phyloP scores from a whole-genome alignment of 805 yeast genomes.

The Barnettozyma sucrosica region DNA sequence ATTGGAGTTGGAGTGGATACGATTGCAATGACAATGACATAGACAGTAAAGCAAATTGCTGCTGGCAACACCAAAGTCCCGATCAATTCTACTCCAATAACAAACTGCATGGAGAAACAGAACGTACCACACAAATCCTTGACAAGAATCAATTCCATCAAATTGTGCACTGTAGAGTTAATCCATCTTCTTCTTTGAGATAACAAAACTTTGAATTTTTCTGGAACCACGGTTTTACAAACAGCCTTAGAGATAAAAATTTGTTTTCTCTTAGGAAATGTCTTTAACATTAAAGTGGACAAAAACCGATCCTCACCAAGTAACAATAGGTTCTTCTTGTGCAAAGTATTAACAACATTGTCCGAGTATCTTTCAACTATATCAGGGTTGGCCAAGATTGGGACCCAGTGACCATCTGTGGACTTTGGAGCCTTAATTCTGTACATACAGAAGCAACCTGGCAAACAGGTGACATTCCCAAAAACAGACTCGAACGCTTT shows the following conservation, averaged over 20 bases:
- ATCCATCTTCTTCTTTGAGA: constrained; percentile 98
- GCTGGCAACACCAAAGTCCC: constrained; percentile 89
- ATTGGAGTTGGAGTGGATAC: constrained; percentile 71
- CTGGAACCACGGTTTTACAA: constrained; percentile 89
- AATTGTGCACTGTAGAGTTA: constrained; percentile 88
- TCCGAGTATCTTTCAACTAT: constrained; percentile 89
- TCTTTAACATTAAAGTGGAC: constrained; percentile 77
- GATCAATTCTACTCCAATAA: constrained; percentile 72
- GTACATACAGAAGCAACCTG: constrained; percentile 92
- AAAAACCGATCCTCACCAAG: constrained; percentile 89
- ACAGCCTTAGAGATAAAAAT: constrained; percentile 86
- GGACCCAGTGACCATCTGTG: constrained; percentile 79
- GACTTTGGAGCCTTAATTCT: constrained; percentile 89
- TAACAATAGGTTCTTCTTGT: constrained; percentile 75
- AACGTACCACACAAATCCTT: constrained; percentile 90
- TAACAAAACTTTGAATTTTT: constrained; percentile 65
- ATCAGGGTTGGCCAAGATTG: constrained; percentile 87
- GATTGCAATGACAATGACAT: constrained; percentile 68
- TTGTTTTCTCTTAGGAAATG: constrained; percentile 87
- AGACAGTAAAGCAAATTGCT: constrained; percentile 76
- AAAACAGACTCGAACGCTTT: constrained; percentile 94
- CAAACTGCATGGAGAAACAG: constrained; percentile 93
- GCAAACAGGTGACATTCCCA: constrained; percentile 92
- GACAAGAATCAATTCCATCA: constrained; percentile 80
- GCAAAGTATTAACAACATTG: constrained; percentile 77